Evolutionary conservation across 257 asterid species (phyloP).

Genomic region (Solanum chiquidenum): DNA sequence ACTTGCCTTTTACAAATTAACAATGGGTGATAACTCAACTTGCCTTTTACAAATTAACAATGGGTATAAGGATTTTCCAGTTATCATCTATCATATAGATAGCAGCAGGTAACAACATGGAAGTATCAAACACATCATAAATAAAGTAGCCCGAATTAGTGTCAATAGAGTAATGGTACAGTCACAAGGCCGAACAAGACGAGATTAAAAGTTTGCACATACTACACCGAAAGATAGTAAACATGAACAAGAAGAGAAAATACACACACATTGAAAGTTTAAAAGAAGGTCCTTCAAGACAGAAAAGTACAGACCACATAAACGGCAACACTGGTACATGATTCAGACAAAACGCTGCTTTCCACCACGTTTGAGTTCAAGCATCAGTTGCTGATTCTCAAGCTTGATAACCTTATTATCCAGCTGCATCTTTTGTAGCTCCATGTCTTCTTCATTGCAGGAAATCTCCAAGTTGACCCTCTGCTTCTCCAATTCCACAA

Average conservation of each 20-base stretch:
- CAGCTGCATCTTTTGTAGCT: slow-evolving; percentile 22
- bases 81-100: neutral
- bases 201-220: neutral
- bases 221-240: neutral
- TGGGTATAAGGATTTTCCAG: neutral
- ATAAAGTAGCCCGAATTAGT: neutral
- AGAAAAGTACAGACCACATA: neutral
- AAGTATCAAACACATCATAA: neutral
- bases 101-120: neutral
- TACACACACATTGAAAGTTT: neutral
- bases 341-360: slow-evolving; percentile 4
- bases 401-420: slow-evolving; percentile 30
- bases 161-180: neutral
- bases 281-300: neutral
- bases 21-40: too few relatives aligned
- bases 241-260: neutral
- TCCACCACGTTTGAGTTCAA: slow-evolving; percentile 13
- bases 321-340: neutral
- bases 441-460: slow-evolving; percentile 16
- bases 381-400: slow-evolving; percentile 26
- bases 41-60: too few relatives aligned
- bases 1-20: too few relatives aligned
- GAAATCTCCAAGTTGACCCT: slow-evolving; percentile 8
- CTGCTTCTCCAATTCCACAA: slow-evolving; percentile 26
- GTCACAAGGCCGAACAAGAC: neutral